Conservation (phyloP, 2,329 filamentous ascomycete species). For the Exserohilum rostratum region DNA sequence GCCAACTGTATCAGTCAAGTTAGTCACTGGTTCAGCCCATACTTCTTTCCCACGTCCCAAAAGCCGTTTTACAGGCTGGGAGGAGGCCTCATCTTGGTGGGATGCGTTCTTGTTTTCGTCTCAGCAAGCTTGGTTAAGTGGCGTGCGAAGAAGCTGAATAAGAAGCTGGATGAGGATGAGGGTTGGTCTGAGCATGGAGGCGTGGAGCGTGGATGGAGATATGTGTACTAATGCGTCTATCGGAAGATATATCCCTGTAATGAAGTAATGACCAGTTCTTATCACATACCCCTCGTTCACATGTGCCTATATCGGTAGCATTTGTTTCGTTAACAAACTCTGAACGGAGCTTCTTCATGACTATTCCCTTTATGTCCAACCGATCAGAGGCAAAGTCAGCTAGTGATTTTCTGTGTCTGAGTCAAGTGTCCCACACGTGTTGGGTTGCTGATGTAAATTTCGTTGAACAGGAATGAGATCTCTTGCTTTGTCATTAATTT, state of each 20-base stretch:
- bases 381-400: too few species aligned
- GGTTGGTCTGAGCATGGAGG: slow-evolving; percentile 35
- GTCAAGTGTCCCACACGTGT: too few species aligned
- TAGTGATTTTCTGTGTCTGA: too few species aligned
- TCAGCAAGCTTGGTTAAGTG: slow-evolving; percentile 16
- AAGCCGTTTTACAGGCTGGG: slow-evolving; percentile 30
- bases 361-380: too few species aligned
- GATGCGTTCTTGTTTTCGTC: slow-evolving; percentile 29
- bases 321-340: too few species aligned
- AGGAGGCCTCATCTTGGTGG: slow-evolving; percentile 34
- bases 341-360: too few species aligned
- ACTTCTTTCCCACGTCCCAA: slow-evolving; percentile 45
- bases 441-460: too few species aligned
- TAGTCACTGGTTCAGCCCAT: slow-evolving; percentile 53
- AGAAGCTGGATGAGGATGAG: slow-evolving; percentile 35
- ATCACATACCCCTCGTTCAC: too few species aligned
- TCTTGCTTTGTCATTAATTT: too few species aligned
- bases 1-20: slow-evolving; percentile 51
- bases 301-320: too few species aligned
- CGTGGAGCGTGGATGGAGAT: slow-evolving; percentile 37
- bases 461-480: too few species aligned
- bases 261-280: not conserved
- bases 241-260: not conserved
- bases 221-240: slow-evolving; percentile 24
- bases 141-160: slow-evolving; percentile 34